Base-by-base conservation (phyloP, 129 eudicot genomes). In the Helianthus annuus region DNA sequence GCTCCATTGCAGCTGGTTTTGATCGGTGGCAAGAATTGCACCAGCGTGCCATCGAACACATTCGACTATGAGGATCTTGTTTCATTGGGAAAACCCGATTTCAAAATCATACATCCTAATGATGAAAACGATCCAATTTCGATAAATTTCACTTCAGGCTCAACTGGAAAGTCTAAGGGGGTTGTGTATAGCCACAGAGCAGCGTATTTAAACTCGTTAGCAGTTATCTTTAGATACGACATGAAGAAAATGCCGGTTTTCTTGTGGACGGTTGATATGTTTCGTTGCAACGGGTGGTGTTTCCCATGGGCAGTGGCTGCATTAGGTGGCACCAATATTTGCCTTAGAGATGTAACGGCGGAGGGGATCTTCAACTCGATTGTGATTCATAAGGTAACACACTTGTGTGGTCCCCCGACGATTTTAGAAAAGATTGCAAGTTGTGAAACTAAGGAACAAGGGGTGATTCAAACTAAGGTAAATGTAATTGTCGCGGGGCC, bases 191-290 rank as follows among this genome's bases (percentile, higher is more conserved):
- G 92, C 76, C 96, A 89, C 44, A 78, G 96, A 68, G 86, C 91
- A 10, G 72, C 82, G 24, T 89, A 89, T 72, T 71, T 89, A 2
- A 86, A 79, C 59, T 72, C 96, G 4, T 4, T 89, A 6, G 91
- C 86, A 0, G 76, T 44, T 45, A 82, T 84, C 60, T 79, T 84
- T 48, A 74, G 90, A 6, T 59, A 65, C 13, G 88, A 73, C 15
- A 69, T 86, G 70, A 77, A 73, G 48, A 70, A 76, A 55, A 60
- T 55, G 79, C 79, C 88, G 10, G 82, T 86, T 27, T 86, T 85
- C 53, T 55, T 89, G 29, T 89, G 96, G 92, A 86, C 96, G 6
- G 91, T 85, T 19, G 91, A 85, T 64, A 89, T 89, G 96, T 89
- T 82, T 58, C 88, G 91, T 19, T 87, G 93, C 73, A 89, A 82